Evolutionary conservation across 208 protist species (phyloP).

Genomic region (Naegleria lovaniensis): DNA sequence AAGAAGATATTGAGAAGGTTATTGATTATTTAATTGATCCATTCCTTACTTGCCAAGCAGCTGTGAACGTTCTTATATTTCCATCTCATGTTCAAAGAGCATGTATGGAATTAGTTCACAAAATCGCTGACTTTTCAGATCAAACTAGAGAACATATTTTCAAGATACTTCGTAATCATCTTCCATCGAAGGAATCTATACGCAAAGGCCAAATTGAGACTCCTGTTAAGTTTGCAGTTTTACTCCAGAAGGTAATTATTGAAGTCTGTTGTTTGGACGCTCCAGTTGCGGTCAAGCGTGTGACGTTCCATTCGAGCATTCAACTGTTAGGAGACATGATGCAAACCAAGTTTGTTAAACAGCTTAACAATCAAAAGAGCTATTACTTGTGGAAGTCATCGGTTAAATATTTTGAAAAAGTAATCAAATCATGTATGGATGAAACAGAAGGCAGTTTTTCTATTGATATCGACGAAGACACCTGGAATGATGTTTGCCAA

Average conservation of each 20-base stretch:
- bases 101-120: not conserved
- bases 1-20: not conserved
- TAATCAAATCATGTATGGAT: not conserved
- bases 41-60: not conserved
- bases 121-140: not conserved
- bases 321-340: not conserved
- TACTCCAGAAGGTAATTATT: not conserved
- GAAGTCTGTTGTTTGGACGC: not conserved
- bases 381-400: not conserved
- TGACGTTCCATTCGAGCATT: not conserved
- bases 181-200: not conserved
- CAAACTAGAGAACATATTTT: not conserved
- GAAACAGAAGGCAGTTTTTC: not conserved
- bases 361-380: not conserved
- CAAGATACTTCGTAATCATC: not conserved
- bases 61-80: not conserved
- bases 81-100: not conserved
- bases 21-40: not conserved
- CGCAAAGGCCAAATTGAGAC: not conserved
- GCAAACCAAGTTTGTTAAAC: not conserved
- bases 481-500: not conserved
- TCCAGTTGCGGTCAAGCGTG: not conserved
- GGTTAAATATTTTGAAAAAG: not conserved
- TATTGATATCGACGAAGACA: not conserved
- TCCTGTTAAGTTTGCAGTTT: not conserved